Evolutionary conservation across 192 early-diverging fungal genomes (phyloP).

Genomic region (Gonapodya sp.): DNA sequence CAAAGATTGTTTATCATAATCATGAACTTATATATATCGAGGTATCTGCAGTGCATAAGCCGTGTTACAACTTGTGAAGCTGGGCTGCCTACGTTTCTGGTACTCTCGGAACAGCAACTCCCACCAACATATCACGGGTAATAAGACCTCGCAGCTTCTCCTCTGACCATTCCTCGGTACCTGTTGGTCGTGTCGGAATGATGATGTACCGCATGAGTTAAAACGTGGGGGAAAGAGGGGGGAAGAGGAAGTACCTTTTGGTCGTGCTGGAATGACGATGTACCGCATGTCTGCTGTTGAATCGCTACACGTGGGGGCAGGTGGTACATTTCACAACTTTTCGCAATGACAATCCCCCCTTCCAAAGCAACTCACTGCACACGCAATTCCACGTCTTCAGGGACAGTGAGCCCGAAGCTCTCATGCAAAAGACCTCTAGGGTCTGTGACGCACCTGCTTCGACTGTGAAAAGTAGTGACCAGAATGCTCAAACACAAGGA

Average conservation of each 20-base stretch:
- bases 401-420: neutral
- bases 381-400: neutral
- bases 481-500: no score
- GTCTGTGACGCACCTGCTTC: neutral
- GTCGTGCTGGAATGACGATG: slow-evolving; percentile 2
- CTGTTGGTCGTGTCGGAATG: neutral
- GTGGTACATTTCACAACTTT: neutral
- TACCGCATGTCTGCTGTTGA: slow-evolving; percentile 5
- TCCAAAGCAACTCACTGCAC: neutral
- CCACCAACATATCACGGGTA: neutral
- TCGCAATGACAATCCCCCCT: neutral
- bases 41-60: no score
- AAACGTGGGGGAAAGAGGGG: neutral
- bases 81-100: no score
- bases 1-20: no score
- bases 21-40: no score
- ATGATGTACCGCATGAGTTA: slow-evolving; percentile 2
- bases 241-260: neutral
- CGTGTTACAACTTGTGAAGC: no score
- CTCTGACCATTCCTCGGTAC: slow-evolving; percentile 6
- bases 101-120: neutral
- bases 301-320: neutral
- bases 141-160: neutral
- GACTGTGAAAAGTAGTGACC: no score
- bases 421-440: neutral